Evolutionary conservation across 2,329 filamentous ascomycete genomes (phyloP), one percentile per base, ranked within the genome.

Genomic region (Penicillium glabrum): DNA sequence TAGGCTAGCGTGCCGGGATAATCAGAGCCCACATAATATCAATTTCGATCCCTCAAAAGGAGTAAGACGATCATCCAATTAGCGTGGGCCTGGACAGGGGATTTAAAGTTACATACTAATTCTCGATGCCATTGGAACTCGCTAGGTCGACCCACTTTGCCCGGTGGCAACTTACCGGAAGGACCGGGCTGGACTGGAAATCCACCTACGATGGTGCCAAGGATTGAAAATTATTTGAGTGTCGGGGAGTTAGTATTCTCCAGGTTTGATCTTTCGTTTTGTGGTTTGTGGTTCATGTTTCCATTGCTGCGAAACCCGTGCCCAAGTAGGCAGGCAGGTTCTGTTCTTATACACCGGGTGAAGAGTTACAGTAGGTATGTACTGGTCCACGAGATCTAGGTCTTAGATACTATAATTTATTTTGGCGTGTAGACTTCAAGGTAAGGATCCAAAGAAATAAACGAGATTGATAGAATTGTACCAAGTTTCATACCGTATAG

Each of bases 161-260:
- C 26, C 19, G 46, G 46, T 48, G 46, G 41, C 27, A 24, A 19
- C 24, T 31, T 19, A 35, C 29, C 31, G 45, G 27, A 57, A 26
- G 50, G 55, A 39, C 58, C 48, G 31, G 48, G 45, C 51, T 60
- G 33, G 56, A 49, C 37, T 33, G n/a, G 14, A 46, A 21, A 6
- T 21, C 24, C 35, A 13, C n/a, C 8, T 3, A 13, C 16, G 3
- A 21, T 7, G 10, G 26, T 14, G 45, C 26, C 45, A 46, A 29
- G 26, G 27, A 14, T 16, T 46, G 26, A 11, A 31, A 3, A 14
- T 21, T 8, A 31, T 31, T 31, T 29, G 45, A 21, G 39, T 23
- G 10, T 23, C 19, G 19, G 39, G 39, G 39, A 41, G 39, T 13
- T 7, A 11, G 1, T 10, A 21, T 10, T 39, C 35, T 39, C 35